Percentiles rank a stretch among this genome's conserved stretches.
These are phyloP conservation scores for Calophaca sinica DNA, from an alignment of 306 rosid species.

Conservation along the genomic window DNA sequence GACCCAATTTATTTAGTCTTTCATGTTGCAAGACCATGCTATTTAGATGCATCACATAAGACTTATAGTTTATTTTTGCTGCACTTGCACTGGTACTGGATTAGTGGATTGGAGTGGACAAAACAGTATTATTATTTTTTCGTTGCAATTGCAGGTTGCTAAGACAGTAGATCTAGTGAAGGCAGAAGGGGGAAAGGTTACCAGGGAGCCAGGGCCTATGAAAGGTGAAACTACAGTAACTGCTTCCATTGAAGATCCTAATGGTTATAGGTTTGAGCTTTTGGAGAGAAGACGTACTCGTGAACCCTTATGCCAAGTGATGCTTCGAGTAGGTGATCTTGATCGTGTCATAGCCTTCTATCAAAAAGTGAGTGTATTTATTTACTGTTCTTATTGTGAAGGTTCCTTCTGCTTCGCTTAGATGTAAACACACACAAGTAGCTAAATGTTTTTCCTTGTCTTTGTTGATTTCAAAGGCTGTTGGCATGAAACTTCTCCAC, in stretches of 20 bases:
- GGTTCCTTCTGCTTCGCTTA: constrained; percentile 36
- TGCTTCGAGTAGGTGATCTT: constrained; percentile 93
- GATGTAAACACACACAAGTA: constrained; percentile 34
- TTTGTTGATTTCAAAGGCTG: constrained; percentile 63
- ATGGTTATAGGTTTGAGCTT: constrained; percentile 89
- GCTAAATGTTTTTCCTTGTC: constrained; percentile 33
- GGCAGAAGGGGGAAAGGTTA: constrained; percentile 86
- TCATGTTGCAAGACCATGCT: no score
- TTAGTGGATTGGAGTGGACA: no score
- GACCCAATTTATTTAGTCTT: no score
- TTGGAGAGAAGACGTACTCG: constrained; percentile 79
- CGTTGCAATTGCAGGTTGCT: constrained; percentile 57
- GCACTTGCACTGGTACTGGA: no score
- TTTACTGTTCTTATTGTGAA: constrained; percentile 32
- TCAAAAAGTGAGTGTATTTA: constrained; percentile 66
- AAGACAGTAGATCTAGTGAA: constrained; percentile 78
- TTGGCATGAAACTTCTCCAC: constrained; percentile 90
- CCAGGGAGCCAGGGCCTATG: constrained; percentile 74
- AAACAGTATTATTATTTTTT: neutral
- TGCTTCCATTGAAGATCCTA: constrained; percentile 89
- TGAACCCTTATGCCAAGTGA: constrained; percentile 90
- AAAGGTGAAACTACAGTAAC: constrained; percentile 68
- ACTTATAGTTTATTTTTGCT: no score
- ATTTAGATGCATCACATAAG: no score
- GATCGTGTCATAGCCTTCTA: constrained; percentile 83